Percentiles rank a stretch among this genome's conserved stretches.
Evolutionary conservation across 2,329 filamentous ascomycete species (phyloP).

Genomic region (Akanthomyces lecanii): DNA sequence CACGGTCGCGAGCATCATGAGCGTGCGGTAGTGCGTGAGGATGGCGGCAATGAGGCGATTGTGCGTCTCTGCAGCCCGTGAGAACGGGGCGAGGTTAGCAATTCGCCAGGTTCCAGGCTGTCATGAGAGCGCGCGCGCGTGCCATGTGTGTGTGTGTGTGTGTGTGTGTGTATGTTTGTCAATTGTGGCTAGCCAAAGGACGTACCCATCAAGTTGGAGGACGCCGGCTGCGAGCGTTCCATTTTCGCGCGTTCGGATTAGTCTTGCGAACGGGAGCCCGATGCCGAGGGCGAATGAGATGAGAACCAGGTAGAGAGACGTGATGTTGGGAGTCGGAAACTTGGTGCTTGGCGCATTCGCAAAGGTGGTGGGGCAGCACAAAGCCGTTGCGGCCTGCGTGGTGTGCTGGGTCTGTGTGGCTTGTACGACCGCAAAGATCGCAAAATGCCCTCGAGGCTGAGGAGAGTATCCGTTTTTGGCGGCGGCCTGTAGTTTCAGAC

Average conservation of each 20-base stretch:
- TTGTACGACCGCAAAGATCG: background rate
- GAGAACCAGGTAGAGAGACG: background rate
- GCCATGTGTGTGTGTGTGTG: no score
- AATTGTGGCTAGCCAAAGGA: no score
- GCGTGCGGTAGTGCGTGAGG: conserved; percentile 40
- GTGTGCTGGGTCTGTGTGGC: background rate
- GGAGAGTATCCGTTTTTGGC: background rate
- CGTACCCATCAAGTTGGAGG: conserved; percentile 35
- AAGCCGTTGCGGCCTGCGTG: background rate
- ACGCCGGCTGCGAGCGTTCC: conserved; percentile 31
- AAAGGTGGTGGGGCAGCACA: background rate
- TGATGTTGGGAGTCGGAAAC: background rate
- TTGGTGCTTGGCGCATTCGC: background rate
- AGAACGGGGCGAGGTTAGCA: no score
- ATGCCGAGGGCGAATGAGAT: background rate
- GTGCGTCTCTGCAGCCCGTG: conserved; percentile 34
- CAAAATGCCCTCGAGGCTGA: background rate
- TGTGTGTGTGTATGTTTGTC: no score
- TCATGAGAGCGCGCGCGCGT: background rate
- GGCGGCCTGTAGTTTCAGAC: no score
- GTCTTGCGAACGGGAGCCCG: background rate
- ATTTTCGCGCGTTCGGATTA: conserved; percentile 20
- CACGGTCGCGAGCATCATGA: conserved; percentile 41
- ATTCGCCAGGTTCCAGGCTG: no score
- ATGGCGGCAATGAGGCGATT: conserved; percentile 43